Evolutionary conservation across 2,329 filamentous ascomycete genomes (phyloP), one percentile per base, ranked within the genome.

Genomic region (Sarocladiaceae sp.): DNA sequence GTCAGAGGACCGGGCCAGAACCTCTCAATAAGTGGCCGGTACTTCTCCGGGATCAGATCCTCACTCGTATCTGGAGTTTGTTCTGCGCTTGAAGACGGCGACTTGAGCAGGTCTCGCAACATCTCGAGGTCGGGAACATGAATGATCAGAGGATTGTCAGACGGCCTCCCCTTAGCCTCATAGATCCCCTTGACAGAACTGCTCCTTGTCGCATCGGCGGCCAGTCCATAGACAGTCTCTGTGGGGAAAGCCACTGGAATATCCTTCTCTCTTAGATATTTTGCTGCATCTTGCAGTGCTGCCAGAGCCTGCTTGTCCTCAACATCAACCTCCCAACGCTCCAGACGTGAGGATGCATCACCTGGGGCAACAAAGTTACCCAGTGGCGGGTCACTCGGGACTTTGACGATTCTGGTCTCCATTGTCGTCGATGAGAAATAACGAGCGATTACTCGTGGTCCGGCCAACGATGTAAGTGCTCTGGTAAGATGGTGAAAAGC

Each of bases 1-100:
- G 94, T 99, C 51, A 99, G 71, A 1, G 94, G 92, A 0, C 94
- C 94, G 0, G 94, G 94, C 94, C 94, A 99, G 75, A 97, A 99
- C 39, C 76, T 78, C 52, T 83, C 72, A 53, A 97, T 90, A 20
- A 99, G 71, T 1, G 89, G 75, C 53, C 77, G 76, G 70, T 99
- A 99, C 61, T 92, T 87, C 1, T 73, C 66, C 0, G 92, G 91
- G 37, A 97, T 76, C 3, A 65, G 63, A 55, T 76, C 73, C 11
- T 36, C 44, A n/a, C 23, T 28, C 1, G 29, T 17, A 7, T 57
- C 59, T 37, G 47, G 4, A 11, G 28, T 37, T 33, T 20, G 3
- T n/a, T n/a, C 40, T 33, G 44, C 5, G n/a, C n/a, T n/a, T 25
- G 29, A 25, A 25, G 25, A 17, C 20, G 23, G 13, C 18, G 42